A percentile compares a stretch with the other conserved stretches of the same genome.
Evolutionary conservation across 192 early-diverging fungal genomes (phyloP).

Genomic region (Paraglomus brasilianum): DNA sequence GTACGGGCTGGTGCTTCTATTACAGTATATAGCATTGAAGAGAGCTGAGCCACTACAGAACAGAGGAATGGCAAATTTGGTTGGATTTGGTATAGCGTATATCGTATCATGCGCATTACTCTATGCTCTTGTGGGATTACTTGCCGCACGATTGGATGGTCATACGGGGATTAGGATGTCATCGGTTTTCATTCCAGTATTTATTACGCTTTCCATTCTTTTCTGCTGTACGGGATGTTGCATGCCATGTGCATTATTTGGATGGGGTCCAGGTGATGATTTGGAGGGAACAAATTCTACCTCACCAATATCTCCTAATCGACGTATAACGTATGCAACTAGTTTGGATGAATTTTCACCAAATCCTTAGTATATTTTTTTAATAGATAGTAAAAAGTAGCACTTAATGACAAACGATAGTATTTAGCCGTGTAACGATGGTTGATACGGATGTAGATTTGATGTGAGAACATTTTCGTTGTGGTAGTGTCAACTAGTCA

Average conservation of each 20-base stretch:
- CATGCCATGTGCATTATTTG: conserved; percentile 51
- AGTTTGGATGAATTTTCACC: too few species aligned
- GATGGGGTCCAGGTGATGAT: conserved; percentile 43
- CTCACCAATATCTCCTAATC: conserved; percentile 39
- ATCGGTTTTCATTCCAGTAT: conserved; percentile 64
- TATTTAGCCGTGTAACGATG: too few species aligned
- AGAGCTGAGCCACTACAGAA: conserved; percentile 46
- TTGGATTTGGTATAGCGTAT: conserved; percentile 44
- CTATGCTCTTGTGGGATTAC: conserved; percentile 40
- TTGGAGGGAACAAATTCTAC: conserved; percentile 38
- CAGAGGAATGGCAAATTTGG: conserved; percentile 47
- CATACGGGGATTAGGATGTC: conserved; percentile 51
- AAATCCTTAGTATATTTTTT: too few species aligned
- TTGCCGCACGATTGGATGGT: conserved; percentile 42
- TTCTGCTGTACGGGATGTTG: conserved; percentile 62
- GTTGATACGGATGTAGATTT: too few species aligned
- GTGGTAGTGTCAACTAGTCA: too few species aligned
- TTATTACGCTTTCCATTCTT: conserved; percentile 57
- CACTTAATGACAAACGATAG: too few species aligned
- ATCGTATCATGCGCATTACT: conserved; percentile 44
- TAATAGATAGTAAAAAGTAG: too few species aligned
- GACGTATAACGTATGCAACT: conserved; percentile 32
- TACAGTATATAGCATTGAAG: conserved; percentile 37
- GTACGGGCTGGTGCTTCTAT: conserved; percentile 51
- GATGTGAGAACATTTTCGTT: too few species aligned